Evolutionary conservation across 2,329 filamentous ascomycete species (phyloP), one percentile per base, ranked within the genome.

Genomic region (Daldinia sp.): DNA sequence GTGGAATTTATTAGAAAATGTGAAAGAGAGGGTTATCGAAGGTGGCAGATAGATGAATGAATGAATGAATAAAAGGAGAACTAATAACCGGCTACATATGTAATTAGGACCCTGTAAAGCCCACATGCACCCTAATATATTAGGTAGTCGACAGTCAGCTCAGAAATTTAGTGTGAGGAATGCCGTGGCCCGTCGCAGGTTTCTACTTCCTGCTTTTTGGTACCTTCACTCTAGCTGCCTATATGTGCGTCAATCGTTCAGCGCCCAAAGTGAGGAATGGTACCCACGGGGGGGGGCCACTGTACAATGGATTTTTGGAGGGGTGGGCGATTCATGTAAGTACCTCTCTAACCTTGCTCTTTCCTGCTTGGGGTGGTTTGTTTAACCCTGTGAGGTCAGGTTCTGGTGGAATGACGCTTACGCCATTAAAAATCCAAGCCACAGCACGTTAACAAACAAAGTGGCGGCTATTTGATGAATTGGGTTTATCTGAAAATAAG

Each of bases 11-110:
- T 59, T 59, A 18, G 62, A 64, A 65, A 68, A 64, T 58, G 62
- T 68, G 70, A 72, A 67, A 70, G 61, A 60, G 55, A 66, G 62
- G 63, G 63, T 46, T 68, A 50, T 71, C 60, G 56, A 66, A 67
- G 48, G 67, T 65, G 26, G 53, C 53, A 63, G 64, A 63, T 67
- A 42, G 63, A 63, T 62, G 61, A 65, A 62, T 48, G 44, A 48
- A 51, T 33, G 20, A 48, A 48, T 48, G 12, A 50, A 44, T 61
- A 61, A 65, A 67, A 62, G 30, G 39, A 42, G 61, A 67, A 67
- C 59, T 61, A 69, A 63, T 63, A 63, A 60, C 56, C 56, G 18
- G 18, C 48, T 60, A 42, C 35, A 56, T 54, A 54, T 54, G 53
- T 62, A 67, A 60, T 64, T 54, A 64, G 48, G 61, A 65, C 66